Base-by-base conservation (phyloP, 1,284 basidiomycete species). In the Schizopora paradoxa region DNA sequence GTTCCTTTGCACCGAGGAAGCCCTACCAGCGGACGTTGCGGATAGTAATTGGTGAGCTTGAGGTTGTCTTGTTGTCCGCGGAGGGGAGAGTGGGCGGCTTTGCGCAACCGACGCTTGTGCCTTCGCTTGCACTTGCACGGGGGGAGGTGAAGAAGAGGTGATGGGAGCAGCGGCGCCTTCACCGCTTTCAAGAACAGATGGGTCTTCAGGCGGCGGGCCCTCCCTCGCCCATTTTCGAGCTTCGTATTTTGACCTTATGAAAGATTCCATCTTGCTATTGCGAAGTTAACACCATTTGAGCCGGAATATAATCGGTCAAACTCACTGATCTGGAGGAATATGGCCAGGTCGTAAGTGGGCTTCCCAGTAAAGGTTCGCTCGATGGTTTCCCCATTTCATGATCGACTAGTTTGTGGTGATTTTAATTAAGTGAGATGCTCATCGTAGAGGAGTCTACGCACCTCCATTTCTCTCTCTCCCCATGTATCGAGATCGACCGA, bases 401-500 rank as follows among this genome's bases (percentile, higher is more conserved):
- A 97, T 83, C 2, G 79, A 84, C 84, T 92, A 19, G 18, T n/a
- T n/a, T n/a, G n/a, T n/a, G 31, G 26, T 47, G 42, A 48, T 8
- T 45, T 18, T 31, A 6, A 7, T 29, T 28, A 13, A 38, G 10
- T 31, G 22, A 21, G 23, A 43, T 37, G 45, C 29, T 22, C 16
- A 21, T 41, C 42, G 36, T 23, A 37, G 19, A 21, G 16, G 26
- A 33, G 25, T 14, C 4, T 33, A 67, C 82, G 55, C 57, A 91
- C 91, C 63, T 86, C 82, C 86, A 99, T 95, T 70, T 99, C 95
- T 59, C 98, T 94, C 1, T 91, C 90, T 3, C 91, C 96, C 95
- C 95, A 99, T 16, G 91, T 84, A 59, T 99, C 95, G 35, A 99
- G 81, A 68, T 99, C 95, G 51, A 99, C 92, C 6, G 92, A 96